Evolutionary conservation across 1,284 basidiomycete species (phyloP).

Genomic region (Phaffia rhodozyma): DNA sequence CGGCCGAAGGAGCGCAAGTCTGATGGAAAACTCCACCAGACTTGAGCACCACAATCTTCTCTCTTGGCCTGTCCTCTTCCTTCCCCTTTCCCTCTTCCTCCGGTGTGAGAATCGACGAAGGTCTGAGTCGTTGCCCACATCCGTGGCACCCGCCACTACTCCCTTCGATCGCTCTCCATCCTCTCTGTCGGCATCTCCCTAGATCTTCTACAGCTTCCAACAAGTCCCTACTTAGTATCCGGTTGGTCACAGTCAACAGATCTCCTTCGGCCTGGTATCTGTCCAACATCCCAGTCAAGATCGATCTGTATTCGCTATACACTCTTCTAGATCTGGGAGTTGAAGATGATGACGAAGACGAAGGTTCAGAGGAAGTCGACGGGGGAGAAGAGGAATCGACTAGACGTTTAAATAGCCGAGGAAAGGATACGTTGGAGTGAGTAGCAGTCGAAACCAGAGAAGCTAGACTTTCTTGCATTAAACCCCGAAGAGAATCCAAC

Average conservation of each 20-base stretch:
- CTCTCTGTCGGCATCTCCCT: neutral
- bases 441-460: constrained; percentile 63
- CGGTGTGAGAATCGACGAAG: no score
- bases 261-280: constrained; percentile 86
- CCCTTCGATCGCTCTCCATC: neutral
- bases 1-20: no score
- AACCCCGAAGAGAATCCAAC: constrained; percentile 49
- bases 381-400: constrained; percentile 43
- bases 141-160: no score
- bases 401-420: constrained; percentile 77
- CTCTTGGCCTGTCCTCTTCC: no score
- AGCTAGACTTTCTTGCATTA: constrained; percentile 76
- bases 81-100: no score
- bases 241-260: constrained; percentile 75
- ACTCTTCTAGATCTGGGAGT: constrained; percentile 47
- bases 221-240: constrained; percentile 45
- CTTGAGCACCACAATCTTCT: no score
- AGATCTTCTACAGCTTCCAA: neutral
- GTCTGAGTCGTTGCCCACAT: no score
- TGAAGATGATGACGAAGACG: constrained; percentile 23
- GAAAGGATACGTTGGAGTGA: constrained; percentile 74
- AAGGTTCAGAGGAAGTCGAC: constrained; percentile 33
- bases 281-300: constrained; percentile 86
- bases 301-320: constrained; percentile 82
- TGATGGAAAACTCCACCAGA: no score